Base-by-base conservation (phyloP, 768 basidiomycete species). In the Kwoniella sp. region DNA sequence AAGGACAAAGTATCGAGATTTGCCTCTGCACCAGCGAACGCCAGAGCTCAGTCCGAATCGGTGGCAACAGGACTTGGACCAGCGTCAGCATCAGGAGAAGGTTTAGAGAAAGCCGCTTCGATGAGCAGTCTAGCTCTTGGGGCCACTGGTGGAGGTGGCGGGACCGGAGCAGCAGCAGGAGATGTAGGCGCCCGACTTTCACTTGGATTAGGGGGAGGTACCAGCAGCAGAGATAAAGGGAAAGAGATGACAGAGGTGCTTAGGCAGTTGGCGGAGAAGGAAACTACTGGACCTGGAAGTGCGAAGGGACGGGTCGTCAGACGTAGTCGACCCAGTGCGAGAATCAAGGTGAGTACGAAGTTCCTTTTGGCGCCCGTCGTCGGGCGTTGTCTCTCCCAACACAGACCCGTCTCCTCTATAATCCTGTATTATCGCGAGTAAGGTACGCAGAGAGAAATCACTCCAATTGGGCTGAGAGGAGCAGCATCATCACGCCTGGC, bases 211-310 rank as follows among this genome's bases (percentile, higher is more conserved):
- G 40, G n/a, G n/a, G n/a, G n/a, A n/a, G n/a, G 40, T 9, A 9
- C 40, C 10, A 44, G 40, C 17, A 44, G 40, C 24, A 44, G 24
- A 58, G 56, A 25, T 33, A 44, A 30, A 58, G 56, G 33, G 12
- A 40, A 40, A 22, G 51, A 51, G 25, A 74, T 71, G 73, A 71
- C 68, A 24, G 70, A 74, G n/a, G 65, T 68, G 33, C 55, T 74
- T 44, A 67, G 67, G 50, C 64, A 48, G 27, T 54, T 74, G 29
- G 68, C 68, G 24, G 61, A 70, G 60, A 57, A 63, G 22, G 64
- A 55, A n/a, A 53, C 62, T 12, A 56, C 10, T 19, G 27, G 46
- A 5, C 48, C 68, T 12, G 56, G 46, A 2, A 47, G 44, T 22
- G 54, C 53, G n/a, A 56, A 53, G 25, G 53, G 37, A 9, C 22